Conservation (phyloP, 2,329 filamentous ascomycete species). For the Teratosphaeria nubilosa region DNA sequence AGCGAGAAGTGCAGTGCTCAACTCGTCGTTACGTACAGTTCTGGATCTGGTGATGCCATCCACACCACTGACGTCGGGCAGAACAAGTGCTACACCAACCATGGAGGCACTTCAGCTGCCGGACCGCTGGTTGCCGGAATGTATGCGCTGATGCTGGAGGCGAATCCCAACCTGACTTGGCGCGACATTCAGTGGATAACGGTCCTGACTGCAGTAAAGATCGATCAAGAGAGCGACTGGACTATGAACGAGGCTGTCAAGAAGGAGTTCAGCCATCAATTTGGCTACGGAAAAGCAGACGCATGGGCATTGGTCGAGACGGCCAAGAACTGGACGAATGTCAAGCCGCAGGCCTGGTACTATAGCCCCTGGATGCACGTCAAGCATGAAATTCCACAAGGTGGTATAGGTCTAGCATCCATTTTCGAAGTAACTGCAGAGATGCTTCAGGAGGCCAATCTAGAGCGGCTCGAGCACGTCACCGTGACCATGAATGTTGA, state of each 20-base stretch:
- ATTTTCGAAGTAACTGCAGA: constrained; percentile 72
- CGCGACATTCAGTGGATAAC: constrained; percentile 89
- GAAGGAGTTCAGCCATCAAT: constrained; percentile 85
- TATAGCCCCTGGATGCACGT: constrained; percentile 92
- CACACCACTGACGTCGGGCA: constrained; percentile 89
- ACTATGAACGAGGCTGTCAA: constrained; percentile 64
- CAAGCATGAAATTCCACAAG: constrained; percentile 75
- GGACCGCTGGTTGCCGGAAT: constrained; percentile 88
- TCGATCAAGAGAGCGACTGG: constrained; percentile 72
- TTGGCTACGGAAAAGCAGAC: constrained; percentile 92
- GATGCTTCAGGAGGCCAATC: constrained; percentile 71
- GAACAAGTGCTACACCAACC: constrained; percentile 67
- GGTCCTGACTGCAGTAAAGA: constrained; percentile 69
- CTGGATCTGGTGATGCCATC: constrained; percentile 77
- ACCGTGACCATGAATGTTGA: constrained; percentile 96
- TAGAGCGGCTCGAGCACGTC: constrained; percentile 83
- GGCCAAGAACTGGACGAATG: constrained; percentile 73
- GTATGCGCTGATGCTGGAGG: constrained; percentile 75
- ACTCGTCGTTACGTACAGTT: constrained; percentile 92
- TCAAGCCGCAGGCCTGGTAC: constrained; percentile 94
- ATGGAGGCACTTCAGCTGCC: constrained; percentile 91
- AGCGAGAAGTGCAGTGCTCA: constrained; percentile 94
- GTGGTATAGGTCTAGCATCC: constrained; percentile 65
- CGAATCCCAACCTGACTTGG: constrained; percentile 82
- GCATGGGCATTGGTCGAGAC: constrained; percentile 73